Base-by-base conservation (phyloP, 2,329 filamentous ascomycete genomes). In the Thielaviopsis euricoi region DNA sequence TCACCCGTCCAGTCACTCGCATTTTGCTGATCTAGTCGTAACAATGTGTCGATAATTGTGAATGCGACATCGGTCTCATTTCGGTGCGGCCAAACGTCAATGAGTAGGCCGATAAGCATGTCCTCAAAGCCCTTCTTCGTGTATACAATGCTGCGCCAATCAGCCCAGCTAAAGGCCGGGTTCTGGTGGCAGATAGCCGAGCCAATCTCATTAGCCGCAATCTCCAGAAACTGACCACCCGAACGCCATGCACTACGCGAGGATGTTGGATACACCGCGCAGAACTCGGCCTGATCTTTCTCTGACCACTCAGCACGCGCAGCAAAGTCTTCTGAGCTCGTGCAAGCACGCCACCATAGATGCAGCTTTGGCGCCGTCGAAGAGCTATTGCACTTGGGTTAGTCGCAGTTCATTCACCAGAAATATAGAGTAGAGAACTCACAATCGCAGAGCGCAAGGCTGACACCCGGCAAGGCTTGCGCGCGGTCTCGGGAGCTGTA, bases 171-270 rank as follows among this genome's bases (percentile, higher is more conserved):
- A 19, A 60, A 60, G 19, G 29, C 33, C 7, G 58, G 58, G 21
- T 60, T 60, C 19, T 60, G 52, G 40, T 55, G 33, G 52, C 54
- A 51, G 15, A 60, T 60, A n/a, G 52, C 52, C 3, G 52, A 23
- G 25, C 58, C 58, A 29, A 60, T 60, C 33, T 60, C 58, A 26
- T 60, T 60, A 48, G 58, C 43, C 7, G 58, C 58, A 52, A 60
- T 58, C 21, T 60, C 58, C 12, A 60, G 49, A n/a, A 57, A 60
- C 52, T 58, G 58, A 15, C 55, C 58, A 21, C 58, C 58, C 23
- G 21, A 23, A 17, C 58, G 43, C 58, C 58, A 60, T 26, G 53
- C 21, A 19, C 29, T 55, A 12, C 53, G 52, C 0, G 52, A n/a
- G 0, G 52, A 43, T 17, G 52, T 52, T 6, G 58, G 58, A 49